Evolutionary conservation across 164 flowering plant genomes (phyloP), one percentile per base, ranked within the genome.

Genomic region (Vitis rotundifolia): DNA sequence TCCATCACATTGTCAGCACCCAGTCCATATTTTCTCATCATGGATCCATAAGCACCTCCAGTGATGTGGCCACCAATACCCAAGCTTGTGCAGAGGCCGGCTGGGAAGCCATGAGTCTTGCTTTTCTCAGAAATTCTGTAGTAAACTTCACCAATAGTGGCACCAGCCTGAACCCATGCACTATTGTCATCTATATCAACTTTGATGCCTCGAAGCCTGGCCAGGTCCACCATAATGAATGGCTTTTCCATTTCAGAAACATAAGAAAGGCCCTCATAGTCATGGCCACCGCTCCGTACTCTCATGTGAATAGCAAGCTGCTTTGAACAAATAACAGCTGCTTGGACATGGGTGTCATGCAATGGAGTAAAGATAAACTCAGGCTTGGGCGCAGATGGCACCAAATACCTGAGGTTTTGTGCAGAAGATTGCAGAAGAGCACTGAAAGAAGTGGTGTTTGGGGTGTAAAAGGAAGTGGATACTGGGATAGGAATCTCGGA

Each of bases 241-340:
- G 89, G 84, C 2, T 75, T 31, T 22, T 79, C 80, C 4, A 70
- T 69, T 49, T 78, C 68, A 2, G 89, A 73, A 0, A 60, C 76
- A 31, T 80, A 85, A 7, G 87, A 85, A 29, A 82, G 64, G 11
- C 78, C 88, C 68, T 84, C 87, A 51, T 80, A 80, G 67, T 83
- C 88, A 73, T 85, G 86, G 63, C 88, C 88, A 0, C 86, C 88
- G 26, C 88, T 85, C 3, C 85, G 77, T 44, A 78, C 59, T 19
- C 85, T 66, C 3, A 84, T 59, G 26, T 75, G 81, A 10, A 81
- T 16, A 3, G 55, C 52, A 8, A 66, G 74, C 67, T 75, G 16
- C 15, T 71, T 80, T n/a, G 82, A 59, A 49, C 88, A 84, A 15
- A 77, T 64, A 28, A 82, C 83, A 49, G 81, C 73, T 8, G 74